Base-by-base conservation (phyloP, 139 green algal genomes). In the Asterochloris erici region DNA sequence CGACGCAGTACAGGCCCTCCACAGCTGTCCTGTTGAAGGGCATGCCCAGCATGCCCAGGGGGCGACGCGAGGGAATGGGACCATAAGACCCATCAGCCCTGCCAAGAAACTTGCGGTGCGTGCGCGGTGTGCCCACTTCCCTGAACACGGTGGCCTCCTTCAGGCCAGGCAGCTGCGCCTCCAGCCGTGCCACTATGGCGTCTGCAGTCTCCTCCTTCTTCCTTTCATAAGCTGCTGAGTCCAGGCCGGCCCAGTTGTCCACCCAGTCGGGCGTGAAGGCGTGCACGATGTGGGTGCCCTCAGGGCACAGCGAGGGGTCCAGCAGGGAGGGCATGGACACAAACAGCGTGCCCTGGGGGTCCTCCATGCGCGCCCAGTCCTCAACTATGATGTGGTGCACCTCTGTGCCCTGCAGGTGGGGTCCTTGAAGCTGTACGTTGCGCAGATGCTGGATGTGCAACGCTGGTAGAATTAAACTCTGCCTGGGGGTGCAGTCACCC, bases 241-340 rank as follows among this genome's bases (percentile, higher is more conserved):
- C 63, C 63, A 91, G 73, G 47, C 84, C 85, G 26, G 87, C 79
- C 89, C 91, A 98, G 68, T 91, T 86, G 73, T 99, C 94, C 0
- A 99, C 94, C 93, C 93, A 99, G 77, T 98, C 94, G n/a, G 94
- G 96, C 0, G 95, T 97, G 89, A 99, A 99, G 83, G 93, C 92
- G 88, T 99, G 96, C 54, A 99, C 90, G 66, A 97, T 92, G 90
- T 99, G 96, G 14, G 87, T 90, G 63, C 83, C 83, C 17, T 86
- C 63, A 0, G 96, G 96, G 15, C 91, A 95, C 66, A 99, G 79
- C 0, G 85, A 92, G 21, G 94, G 87, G 90, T 99, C 96, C 63
- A 99, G 90, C 66, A 98, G 77, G 0, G 96, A 95, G 63, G 96
- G 96, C 81, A 99, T 95, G 68, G 91, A 97, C 29, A 99, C 92